Evolutionary conservation across 768 basidiomycete genomes (phyloP).

Genomic region (Clathrus columnatus): DNA sequence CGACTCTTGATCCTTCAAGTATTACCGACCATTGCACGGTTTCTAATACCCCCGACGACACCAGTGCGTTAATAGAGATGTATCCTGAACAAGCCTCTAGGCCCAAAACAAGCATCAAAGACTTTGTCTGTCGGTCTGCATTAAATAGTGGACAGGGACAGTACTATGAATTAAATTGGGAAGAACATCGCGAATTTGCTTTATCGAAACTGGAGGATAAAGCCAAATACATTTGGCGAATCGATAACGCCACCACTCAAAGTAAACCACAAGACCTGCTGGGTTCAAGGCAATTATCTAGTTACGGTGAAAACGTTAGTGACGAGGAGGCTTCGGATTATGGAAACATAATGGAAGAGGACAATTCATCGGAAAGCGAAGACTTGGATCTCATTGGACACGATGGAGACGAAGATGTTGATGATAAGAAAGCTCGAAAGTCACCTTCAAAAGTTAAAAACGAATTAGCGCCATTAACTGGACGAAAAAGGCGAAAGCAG

Average conservation of each 20-base stretch:
- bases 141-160: slow-evolving; percentile 50
- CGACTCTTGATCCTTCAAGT: slow-evolving; percentile 39
- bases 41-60: slow-evolving; percentile 5
- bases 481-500: slow-evolving; percentile 24
- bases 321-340: background rate
- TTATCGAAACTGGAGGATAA: slow-evolving; percentile 18
- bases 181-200: slow-evolving; percentile 34
- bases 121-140: slow-evolving; percentile 51
- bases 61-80: background rate
- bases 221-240: background rate
- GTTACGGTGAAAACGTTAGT: background rate
- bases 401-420: slow-evolving; percentile 71
- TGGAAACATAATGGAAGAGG: slow-evolving; percentile 50
- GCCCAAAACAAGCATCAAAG: slow-evolving; percentile 8
- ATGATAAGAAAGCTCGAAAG: slow-evolving; percentile 37
- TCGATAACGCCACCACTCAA: background rate
- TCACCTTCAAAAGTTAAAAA: background rate
- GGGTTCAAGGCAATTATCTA: background rate
- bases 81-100: slow-evolving; percentile 13
- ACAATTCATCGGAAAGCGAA: slow-evolving; percentile 63
- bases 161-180: slow-evolving; percentile 58
- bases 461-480: background rate
- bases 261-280: background rate
- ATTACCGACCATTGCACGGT: slow-evolving; percentile 48
- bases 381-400: slow-evolving; percentile 61